phyloP scores from a whole-genome alignment of 768 basidiomycete genomes.

The Lentinula raphanica region DNA sequence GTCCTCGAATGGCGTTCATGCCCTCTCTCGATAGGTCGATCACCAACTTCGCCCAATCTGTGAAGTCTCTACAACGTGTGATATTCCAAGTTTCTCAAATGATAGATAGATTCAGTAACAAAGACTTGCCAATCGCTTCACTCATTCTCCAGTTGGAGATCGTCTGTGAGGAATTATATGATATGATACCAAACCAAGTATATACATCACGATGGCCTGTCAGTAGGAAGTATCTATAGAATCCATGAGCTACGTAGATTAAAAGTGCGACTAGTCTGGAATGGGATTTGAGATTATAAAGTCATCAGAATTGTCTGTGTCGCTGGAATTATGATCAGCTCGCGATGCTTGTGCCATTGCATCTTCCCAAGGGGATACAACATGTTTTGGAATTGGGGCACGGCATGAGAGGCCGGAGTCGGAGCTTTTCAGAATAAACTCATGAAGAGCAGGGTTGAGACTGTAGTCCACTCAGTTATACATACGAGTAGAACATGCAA shows the following conservation, averaged over 20 bases:
- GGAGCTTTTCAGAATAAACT: not conserved
- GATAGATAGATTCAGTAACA: not conserved
- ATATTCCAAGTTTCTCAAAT: not conserved
- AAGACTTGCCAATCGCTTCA: not conserved
- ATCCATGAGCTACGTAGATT: too few relatives aligned
- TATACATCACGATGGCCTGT: too few relatives aligned
- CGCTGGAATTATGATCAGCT: not conserved
- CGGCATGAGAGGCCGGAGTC: not conserved
- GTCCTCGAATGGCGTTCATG: not conserved
- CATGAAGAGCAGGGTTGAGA: not conserved
- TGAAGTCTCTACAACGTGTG: not conserved
- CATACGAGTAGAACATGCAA: too few relatives aligned
- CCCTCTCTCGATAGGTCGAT: not conserved
- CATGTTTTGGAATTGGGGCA: not conserved
- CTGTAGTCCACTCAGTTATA: too few relatives aligned
- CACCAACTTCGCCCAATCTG: not conserved
- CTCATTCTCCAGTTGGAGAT: not conserved
- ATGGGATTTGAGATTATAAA: not conserved
- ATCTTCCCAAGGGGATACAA: slow-evolving; percentile 1
- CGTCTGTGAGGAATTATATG: not conserved
- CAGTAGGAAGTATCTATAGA: too few relatives aligned
- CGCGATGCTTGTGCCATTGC: not conserved
- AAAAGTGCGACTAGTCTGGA: too few relatives aligned
- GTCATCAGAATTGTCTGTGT: not conserved
- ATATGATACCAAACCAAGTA: too few relatives aligned